These are phyloP conservation scores for Trichoderma polysporum DNA, from an alignment of 2,329 filamentous ascomycete species.

Conservation along the genomic window DNA sequence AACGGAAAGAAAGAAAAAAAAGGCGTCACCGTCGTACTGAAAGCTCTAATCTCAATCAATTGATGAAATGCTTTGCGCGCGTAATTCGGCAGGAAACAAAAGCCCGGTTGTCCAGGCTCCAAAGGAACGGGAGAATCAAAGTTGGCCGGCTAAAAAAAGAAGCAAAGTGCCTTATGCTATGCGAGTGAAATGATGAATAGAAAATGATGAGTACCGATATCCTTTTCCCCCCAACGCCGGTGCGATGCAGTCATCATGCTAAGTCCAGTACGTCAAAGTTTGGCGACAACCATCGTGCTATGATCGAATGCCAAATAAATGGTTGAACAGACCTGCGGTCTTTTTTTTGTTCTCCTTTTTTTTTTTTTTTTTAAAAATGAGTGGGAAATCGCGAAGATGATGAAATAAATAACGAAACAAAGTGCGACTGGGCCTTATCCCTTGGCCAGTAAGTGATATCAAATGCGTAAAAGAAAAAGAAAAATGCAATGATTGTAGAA, in stretches of 20 bases:
- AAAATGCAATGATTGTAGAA: not conserved
- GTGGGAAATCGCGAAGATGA: not conserved
- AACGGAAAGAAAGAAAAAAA: not conserved
- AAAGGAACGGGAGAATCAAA: slow-evolving; percentile 16
- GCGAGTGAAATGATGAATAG: not conserved
- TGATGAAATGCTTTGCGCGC: not conserved
- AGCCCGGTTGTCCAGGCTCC: not conserved
- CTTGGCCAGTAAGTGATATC: not conserved
- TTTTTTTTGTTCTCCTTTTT: not conserved
- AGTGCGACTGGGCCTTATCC: not conserved
- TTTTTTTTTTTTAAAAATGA: not conserved
- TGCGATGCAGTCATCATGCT: slow-evolving; percentile 36
- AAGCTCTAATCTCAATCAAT: slow-evolving; percentile 6
- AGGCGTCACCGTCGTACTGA: not conserved
- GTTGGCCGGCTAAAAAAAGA: slow-evolving; percentile 2
- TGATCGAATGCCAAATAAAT: slow-evolving; percentile 21
- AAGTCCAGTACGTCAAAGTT: slow-evolving; percentile 26
- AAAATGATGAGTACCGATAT: slow-evolving; percentile 21
- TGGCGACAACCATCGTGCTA: slow-evolving; percentile 27
- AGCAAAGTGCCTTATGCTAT: slow-evolving; percentile 8
- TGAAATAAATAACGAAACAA: not conserved
- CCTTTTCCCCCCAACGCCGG: slow-evolving; percentile 33
- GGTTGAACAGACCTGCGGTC: slow-evolving; percentile 9
- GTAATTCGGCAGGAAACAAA: not conserved
- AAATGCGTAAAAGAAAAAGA: not conserved